phyloP scores from a whole-genome alignment of 2,329 filamentous ascomycete genomes.

The Claviceps spartinae region DNA sequence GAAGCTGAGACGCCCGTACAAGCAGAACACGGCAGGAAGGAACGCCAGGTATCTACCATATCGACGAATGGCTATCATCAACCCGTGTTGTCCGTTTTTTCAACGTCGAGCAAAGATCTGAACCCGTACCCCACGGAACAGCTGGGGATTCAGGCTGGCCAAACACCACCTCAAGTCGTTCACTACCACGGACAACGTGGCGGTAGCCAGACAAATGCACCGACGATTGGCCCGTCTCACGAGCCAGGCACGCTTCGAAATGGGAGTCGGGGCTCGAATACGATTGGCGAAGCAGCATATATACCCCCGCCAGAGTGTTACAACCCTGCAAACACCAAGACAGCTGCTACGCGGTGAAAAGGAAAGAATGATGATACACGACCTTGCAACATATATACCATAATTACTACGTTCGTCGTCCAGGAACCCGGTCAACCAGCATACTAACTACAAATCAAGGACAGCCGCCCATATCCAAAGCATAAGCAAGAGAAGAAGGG shows the following conservation, averaged over 20 bases:
- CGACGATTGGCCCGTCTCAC: constrained; percentile 39
- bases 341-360: constrained; percentile 1
- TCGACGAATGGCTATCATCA: constrained; percentile 52
- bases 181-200: constrained; percentile 55
- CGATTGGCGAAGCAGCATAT: constrained; percentile 24
- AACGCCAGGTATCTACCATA: constrained; percentile 32
- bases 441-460: neutral
- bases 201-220: constrained; percentile 54
- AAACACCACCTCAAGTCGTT: constrained; percentile 50
- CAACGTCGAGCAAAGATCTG: constrained; percentile 55
- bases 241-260: constrained; percentile 33
- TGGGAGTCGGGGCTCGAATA: constrained; percentile 33
- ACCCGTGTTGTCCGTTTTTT: constrained; percentile 55
- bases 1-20: constrained; percentile 49
- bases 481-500: neutral
- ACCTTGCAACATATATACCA: neutral
- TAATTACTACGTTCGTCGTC: neutral
- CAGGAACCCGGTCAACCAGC: neutral
- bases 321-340: constrained; percentile 9
- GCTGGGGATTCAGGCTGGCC: constrained; percentile 46
- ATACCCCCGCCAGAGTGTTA: constrained; percentile 24
- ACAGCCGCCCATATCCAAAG: neutral
- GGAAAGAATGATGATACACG: neutral
- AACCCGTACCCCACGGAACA: constrained; percentile 55
- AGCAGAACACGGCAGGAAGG: constrained; percentile 35